Evolutionary conservation across 192 early-diverging fungal genomes (phyloP), one percentile per base, ranked within the genome.

Genomic region (Phycomyces blakesleeanus): DNA sequence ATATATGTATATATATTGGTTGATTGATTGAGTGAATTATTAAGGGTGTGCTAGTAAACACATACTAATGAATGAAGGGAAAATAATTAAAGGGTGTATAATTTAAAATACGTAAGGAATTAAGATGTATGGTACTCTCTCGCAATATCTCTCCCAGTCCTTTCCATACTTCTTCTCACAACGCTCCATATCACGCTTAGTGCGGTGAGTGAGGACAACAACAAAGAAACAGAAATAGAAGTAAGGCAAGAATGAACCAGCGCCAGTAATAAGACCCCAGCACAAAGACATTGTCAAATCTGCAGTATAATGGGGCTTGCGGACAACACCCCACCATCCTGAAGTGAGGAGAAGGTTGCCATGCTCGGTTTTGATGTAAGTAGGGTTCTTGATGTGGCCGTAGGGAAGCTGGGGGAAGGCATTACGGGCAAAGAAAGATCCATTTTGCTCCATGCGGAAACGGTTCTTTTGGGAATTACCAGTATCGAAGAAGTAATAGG

Each of bases 171-270:
- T 97, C 21, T 77, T 79, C 29, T 85, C 76, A 75, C 94, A 97
- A 61, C 88, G 85, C 64, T 85, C 75, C 75, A 94, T 93, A 73
- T 97, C 94, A 34, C 94, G 82, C 61, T 75, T 70, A 34, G 85
- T 87, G 62, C 94, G 90, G 76, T 97, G 94, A 39, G 88, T 67
- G 15, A 97, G 80, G 22, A 97, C 81, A 16, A 87, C 76, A 16
- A 84, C 66, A 73, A 97, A 97, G 80, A 94, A 97, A 49, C 79
- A 70, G n/a, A 86, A 78, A 68, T 95, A 95, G 71, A 97, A 95
- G 83, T 90, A 97, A 6, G 92, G 84, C 63, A 97, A 82, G 16
- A 86, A 76, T 3, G 85, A 83, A n/a, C 63, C 77, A 66, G 91
- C 89, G 20, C 92, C 91, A 37, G 86, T 83, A 21, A 92, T 86